Evolutionary conservation across 2,329 filamentous ascomycete genomes (phyloP).

Genomic region (Paecilomyces formosus): DNA sequence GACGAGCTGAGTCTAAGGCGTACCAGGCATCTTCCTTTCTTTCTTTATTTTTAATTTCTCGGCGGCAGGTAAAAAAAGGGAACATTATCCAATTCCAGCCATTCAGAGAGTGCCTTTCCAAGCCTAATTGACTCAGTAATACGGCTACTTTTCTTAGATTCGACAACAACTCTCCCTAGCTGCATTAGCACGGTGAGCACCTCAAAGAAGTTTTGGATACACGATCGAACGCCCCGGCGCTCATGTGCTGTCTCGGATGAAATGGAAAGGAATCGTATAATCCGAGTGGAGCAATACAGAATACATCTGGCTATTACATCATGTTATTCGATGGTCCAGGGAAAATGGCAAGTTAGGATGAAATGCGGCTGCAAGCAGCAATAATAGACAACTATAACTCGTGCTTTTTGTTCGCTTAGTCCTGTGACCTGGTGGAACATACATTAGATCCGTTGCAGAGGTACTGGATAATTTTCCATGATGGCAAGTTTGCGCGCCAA

Average conservation of each 20-base stretch:
- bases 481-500: neutral
- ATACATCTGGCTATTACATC: neutral
- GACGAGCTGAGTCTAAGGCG: neutral
- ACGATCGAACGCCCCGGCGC: neutral
- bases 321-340: neutral
- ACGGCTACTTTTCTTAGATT: neutral
- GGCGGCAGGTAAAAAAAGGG: neutral
- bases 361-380: neutral
- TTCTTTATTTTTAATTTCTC: too few species aligned
- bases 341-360: neutral
- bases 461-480: neutral
- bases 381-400: neutral
- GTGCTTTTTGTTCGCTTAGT: neutral
- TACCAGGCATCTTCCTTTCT: neutral
- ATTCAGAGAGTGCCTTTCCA: neutral
- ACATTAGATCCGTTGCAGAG: neutral
- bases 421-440: neutral
- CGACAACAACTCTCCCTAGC: neutral
- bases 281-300: neutral
- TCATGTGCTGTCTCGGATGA: neutral
- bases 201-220: neutral
- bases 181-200: neutral
- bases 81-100: neutral
- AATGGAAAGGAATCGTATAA: neutral
- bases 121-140: neutral